Conservation (phyloP, 1,139 yeast genomes). For the Yueomyces sp. region DNA sequence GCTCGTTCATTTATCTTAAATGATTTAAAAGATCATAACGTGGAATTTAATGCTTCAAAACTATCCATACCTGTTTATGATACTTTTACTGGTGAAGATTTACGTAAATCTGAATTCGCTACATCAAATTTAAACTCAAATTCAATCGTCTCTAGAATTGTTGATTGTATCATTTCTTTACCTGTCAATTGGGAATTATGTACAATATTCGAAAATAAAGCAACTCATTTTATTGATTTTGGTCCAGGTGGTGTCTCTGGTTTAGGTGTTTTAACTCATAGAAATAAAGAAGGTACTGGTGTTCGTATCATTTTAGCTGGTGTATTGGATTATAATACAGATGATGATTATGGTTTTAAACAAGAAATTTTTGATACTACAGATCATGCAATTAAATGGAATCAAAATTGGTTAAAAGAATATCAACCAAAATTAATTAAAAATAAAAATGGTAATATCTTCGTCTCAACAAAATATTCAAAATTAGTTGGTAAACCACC, state of each 20-base stretch:
- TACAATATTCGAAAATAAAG: conserved; percentile 43
- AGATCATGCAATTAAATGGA: conserved; percentile 55
- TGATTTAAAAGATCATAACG: conserved; percentile 48
- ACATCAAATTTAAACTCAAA: conserved; percentile 17
- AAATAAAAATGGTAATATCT: conserved; percentile 58
- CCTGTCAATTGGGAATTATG: conserved; percentile 95
- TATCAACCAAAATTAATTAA: conserved; percentile 77
- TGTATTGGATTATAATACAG: conserved; percentile 46
- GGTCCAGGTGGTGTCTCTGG: conserved; percentile 99
- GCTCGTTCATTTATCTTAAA: conserved; percentile 56
- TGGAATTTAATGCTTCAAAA: conserved; percentile 42
- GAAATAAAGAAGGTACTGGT: conserved; percentile 98
- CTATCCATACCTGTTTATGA: conserved; percentile 82
- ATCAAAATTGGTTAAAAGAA: conserved; percentile 84
- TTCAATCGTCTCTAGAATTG: conserved; percentile 52
- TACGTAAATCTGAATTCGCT: conserved; percentile 32
- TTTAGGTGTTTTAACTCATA: conserved; percentile 86
- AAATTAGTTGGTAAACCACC: conserved; percentile 92
- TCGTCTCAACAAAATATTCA: conserved; percentile 88
- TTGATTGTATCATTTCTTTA: conserved; percentile 71
- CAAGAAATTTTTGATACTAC: conserved; percentile 81
- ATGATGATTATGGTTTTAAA: conserved; percentile 84
- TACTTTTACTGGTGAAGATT: conserved; percentile 74
- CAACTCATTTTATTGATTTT: conserved; percentile 87
- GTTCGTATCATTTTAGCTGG: conserved; percentile 76